Percentiles rank a stretch among this genome's conserved stretches.
phyloP scores from a whole-genome alignment of 2,329 filamentous ascomycete genomes.

The Fusarium camptoceras region DNA sequence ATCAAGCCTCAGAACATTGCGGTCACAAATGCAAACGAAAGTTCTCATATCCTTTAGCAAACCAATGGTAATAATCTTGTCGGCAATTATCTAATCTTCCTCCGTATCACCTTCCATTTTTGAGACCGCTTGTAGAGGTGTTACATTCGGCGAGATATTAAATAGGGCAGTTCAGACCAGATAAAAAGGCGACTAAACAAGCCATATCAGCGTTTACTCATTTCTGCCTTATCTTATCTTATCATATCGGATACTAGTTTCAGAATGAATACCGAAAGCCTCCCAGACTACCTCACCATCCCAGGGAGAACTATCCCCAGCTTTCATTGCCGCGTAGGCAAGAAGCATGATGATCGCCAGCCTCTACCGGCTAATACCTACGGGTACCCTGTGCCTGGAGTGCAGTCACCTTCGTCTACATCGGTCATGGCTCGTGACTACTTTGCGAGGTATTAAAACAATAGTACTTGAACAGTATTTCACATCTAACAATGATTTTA shows the following conservation, averaged over 20 bases:
- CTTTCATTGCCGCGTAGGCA: slow-evolving; percentile 2
- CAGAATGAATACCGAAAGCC: neutral
- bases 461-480: neutral
- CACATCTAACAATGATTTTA: neutral
- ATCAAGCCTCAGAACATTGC: neutral
- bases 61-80: neutral
- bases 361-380: slow-evolving; percentile 1
- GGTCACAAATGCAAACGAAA: neutral
- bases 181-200: neutral
- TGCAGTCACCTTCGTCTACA: neutral
- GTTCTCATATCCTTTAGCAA: neutral
- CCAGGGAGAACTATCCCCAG: slow-evolving; percentile 1
- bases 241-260: neutral
- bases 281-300: slow-evolving; percentile 1
- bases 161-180: neutral
- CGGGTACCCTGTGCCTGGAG: neutral
- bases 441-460: neutral
- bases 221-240: neutral
- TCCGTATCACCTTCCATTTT: rapidly evolving
- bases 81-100: neutral
- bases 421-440: slow-evolving; percentile 5
- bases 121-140: neutral
- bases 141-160: neutral
- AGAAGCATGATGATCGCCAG: neutral
- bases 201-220: neutral